Evolutionary conservation across 2,329 filamentous ascomycete genomes (phyloP), one percentile per base, ranked within the genome.

Genomic region (Epichloe sylvatica): DNA sequence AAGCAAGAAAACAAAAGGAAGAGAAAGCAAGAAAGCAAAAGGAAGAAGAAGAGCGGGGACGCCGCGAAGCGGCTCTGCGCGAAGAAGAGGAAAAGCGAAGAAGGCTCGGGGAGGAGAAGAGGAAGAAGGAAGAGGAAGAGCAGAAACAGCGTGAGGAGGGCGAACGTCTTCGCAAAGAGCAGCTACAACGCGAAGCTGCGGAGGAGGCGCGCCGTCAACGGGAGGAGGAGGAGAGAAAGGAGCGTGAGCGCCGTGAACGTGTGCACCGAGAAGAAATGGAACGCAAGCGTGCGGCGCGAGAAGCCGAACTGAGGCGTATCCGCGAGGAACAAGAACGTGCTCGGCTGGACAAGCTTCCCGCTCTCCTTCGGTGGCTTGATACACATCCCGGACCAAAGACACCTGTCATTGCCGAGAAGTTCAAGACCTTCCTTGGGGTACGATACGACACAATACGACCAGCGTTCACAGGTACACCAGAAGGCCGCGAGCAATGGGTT

Each of bases 401-500:
- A 5, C 60, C 69, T 5, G 66, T 69, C 19, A 60, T 78, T 45
- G 77, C 78, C 4, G 67, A 72, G 47, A 73, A 73, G 41, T 81
- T 83, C 60, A 69, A 69, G 53, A 68, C 65, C 44, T 75, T 81
- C 53, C 72, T 77, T 55, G 80, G 80, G 15, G 76, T 80, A 45
- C 75, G 80, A 21, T 82, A 78, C 58, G 80, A 83, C 60, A 82
- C 78, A 4, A 80, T 83, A 50, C 70, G 71, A 13, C 70, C 72
- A 3, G 70, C 71, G 33, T 67, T 72, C 13, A 76, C 73, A 5
- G 73, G 74, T 7, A 75, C 73, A 11, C 56, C 71, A 2, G 73
- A 73, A 44, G 79, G 78, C n/a, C 72, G 78, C 46, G 80, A 83
- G 56, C 78, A 80, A 55, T 84, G 80, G 80, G 64, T 83, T 49